A percentile compares a stretch with the other conserved stretches of the same genome.
Evolutionary conservation across 495 filamentous ascomycete genomes (phyloP).

Genomic region (Annulohypoxylon maeteangense): DNA sequence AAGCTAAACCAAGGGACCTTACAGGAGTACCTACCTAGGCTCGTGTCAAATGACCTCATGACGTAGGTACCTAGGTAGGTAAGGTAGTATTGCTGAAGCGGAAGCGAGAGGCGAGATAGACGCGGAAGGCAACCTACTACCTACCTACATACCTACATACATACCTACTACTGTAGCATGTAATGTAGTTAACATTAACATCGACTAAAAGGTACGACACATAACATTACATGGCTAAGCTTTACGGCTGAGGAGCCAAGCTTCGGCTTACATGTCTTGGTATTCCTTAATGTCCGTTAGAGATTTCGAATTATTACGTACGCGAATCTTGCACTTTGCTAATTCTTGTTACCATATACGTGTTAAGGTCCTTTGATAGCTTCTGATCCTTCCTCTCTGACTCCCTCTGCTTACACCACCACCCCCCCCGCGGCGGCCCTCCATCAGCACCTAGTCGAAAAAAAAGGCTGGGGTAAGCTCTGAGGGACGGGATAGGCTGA

Average conservation of each 20-base stretch:
- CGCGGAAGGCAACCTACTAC: constrained; percentile 18
- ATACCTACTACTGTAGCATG: background rate
- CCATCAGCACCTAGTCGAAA: constrained; percentile 34
- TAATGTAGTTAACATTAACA: background rate
- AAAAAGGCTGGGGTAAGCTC: constrained; percentile 35
- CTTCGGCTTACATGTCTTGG: constrained; percentile 1
- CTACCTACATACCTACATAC: too few relatives aligned
- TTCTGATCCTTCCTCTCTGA: constrained; percentile 3
- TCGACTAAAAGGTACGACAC: background rate
- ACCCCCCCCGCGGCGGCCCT: constrained; percentile 22
- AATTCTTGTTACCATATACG: constrained; percentile 16
- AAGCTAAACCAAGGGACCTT: constrained; percentile 18
- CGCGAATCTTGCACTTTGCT: constrained; percentile 19
- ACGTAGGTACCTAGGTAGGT: too few relatives aligned
- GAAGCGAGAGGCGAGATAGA: constrained; percentile 29
- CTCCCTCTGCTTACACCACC: background rate
- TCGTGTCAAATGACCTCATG: constrained; percentile 35
- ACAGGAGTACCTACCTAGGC: constrained; percentile 21
- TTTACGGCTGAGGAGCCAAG: constrained; percentile 12
- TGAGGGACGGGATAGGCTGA: constrained; percentile 36
- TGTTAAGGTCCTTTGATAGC: constrained; percentile 21
- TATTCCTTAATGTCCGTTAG: background rate
- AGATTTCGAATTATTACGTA: constrained; percentile 42
- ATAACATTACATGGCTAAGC: constrained; percentile 12
- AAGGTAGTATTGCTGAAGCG: constrained; percentile 29